These are phyloP conservation scores for Globisporangium ultimum DNA, from an alignment of 352 stramenopile species.

Conservation along the genomic window DNA sequence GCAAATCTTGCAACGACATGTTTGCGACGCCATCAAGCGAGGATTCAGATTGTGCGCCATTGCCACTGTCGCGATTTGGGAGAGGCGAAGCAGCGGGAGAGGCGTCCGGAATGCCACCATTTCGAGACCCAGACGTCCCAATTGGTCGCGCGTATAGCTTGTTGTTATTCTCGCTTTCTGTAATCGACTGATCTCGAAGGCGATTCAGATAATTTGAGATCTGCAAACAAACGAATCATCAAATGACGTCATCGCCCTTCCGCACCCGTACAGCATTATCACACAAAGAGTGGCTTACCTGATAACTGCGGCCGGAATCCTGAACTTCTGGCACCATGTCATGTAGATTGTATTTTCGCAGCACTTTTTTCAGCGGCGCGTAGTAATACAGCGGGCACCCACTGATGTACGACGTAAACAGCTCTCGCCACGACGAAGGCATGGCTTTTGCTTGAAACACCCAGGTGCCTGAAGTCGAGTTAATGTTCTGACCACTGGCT, in stretches of 20 bases:
- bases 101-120: constrained; percentile 25
- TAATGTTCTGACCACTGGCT: constrained; percentile 76
- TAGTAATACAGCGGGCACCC: constrained; percentile 83
- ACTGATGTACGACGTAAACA: constrained; percentile 76
- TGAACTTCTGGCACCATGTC: constrained; percentile 84
- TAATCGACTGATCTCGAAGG: constrained; percentile 66
- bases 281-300: constrained; percentile 21
- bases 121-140: constrained; percentile 6
- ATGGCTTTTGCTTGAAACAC: constrained; percentile 86
- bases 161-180: constrained; percentile 77
- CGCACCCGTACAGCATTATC: background rate
- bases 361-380: constrained; percentile 71
- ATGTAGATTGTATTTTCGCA: constrained; percentile 87
- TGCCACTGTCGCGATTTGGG: constrained; percentile 21
- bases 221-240: constrained; percentile 12
- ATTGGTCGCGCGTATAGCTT: constrained; percentile 55
- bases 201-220: constrained; percentile 76
- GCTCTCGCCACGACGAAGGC: constrained; percentile 81
- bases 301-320: constrained; percentile 79
- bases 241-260: background rate
- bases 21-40: constrained; percentile 53
- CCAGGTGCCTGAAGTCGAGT: constrained; percentile 58
- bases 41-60: constrained; percentile 15
- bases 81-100: constrained; percentile 37
- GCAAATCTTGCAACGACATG: constrained; percentile 66